Conservation (phyloP, 164 flowering plant genomes). For the Buxus sempervirens region DNA sequence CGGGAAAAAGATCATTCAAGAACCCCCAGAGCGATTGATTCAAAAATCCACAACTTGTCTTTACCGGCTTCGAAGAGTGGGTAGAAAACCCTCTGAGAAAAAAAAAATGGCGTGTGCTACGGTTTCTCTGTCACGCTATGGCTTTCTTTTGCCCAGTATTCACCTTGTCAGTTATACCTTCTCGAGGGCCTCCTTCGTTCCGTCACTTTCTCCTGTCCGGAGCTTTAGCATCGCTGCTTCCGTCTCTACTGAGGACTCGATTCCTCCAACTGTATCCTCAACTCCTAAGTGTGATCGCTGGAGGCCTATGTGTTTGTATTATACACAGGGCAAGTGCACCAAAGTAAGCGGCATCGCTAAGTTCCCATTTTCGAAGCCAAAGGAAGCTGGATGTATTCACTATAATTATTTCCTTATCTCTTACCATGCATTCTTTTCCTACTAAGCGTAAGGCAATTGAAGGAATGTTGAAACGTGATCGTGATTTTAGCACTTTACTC, state of each 20-base stretch:
- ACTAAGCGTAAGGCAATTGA: neutral
- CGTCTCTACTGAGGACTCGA: conserved; percentile 12
- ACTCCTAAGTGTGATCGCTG: conserved; percentile 27
- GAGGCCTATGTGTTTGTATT: conserved; percentile 80
- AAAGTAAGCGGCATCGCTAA: conserved; percentile 33
- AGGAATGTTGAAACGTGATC: neutral
- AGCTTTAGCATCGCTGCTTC: conserved; percentile 15
- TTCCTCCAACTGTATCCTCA: neutral
- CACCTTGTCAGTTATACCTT: neutral
- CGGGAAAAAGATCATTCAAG: neutral
- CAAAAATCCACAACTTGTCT: neutral
- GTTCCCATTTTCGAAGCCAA: neutral
- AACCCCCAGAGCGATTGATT: neutral
- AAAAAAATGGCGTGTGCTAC: conserved; percentile 20
- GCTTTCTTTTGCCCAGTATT: conserved; percentile 11
- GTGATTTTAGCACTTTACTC: no score
- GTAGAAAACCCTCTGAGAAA: neutral
- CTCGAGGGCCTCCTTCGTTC: conserved; percentile 5
- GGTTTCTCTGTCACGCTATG: conserved; percentile 9
- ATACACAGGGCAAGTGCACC: conserved; percentile 78
- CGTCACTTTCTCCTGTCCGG: conserved; percentile 8
- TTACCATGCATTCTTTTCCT: neutral
- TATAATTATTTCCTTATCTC: no score
- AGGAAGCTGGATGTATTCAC: neutral
- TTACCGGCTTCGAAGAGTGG: no score